These are phyloP conservation scores for Prunella vulgaris DNA, from an alignment of 257 asterid species.

Conservation along the genomic window DNA sequence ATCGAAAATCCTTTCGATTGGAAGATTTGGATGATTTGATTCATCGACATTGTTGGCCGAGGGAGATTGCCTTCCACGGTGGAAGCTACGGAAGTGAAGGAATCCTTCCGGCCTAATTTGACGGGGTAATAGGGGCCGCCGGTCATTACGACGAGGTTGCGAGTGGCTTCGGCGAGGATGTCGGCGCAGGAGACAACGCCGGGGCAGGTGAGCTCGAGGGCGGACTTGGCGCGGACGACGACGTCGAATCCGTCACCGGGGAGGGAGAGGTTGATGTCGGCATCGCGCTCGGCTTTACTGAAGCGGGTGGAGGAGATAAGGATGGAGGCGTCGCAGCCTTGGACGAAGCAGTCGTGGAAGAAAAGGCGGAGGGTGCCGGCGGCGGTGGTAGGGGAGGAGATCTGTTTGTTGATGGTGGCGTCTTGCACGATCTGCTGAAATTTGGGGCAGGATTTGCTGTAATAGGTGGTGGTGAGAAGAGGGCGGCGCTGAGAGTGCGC, in stretches of 20 bases:
- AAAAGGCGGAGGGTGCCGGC: slow-evolving; percentile 91
- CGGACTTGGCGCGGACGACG: slow-evolving; percentile 78
- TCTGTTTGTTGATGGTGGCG: slow-evolving; percentile 77
- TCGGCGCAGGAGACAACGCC: slow-evolving; percentile 91
- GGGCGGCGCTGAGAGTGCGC: slow-evolving; percentile 11
- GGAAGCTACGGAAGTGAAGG: slow-evolving; percentile 37
- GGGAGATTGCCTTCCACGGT: slow-evolving; percentile 73
- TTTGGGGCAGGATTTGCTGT: slow-evolving; percentile 56
- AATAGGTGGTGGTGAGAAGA: slow-evolving; percentile 38
- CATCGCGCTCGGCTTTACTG: slow-evolving; percentile 81
- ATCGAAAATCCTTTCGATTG: slow-evolving; percentile 47
- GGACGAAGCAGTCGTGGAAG: slow-evolving; percentile 87
- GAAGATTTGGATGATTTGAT: slow-evolving; percentile 54
- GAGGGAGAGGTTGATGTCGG: slow-evolving; percentile 86
- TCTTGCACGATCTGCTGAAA: slow-evolving; percentile 72
- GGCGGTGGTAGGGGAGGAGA: slow-evolving; percentile 92
- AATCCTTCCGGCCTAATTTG: slow-evolving; percentile 64
- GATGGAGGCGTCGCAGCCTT: slow-evolving; percentile 90
- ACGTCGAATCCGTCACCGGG: slow-evolving; percentile 98
- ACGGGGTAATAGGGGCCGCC: slow-evolving; percentile 86
- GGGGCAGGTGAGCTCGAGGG: slow-evolving; percentile 80
- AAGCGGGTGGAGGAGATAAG: slow-evolving; percentile 78
- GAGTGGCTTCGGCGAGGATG: slow-evolving; percentile 72
- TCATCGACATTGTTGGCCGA: slow-evolving; percentile 56
- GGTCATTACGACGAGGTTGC: slow-evolving; percentile 72